Base-by-base conservation (phyloP, 2,329 filamentous ascomycete species). In the Colletotrichum agaves region DNA sequence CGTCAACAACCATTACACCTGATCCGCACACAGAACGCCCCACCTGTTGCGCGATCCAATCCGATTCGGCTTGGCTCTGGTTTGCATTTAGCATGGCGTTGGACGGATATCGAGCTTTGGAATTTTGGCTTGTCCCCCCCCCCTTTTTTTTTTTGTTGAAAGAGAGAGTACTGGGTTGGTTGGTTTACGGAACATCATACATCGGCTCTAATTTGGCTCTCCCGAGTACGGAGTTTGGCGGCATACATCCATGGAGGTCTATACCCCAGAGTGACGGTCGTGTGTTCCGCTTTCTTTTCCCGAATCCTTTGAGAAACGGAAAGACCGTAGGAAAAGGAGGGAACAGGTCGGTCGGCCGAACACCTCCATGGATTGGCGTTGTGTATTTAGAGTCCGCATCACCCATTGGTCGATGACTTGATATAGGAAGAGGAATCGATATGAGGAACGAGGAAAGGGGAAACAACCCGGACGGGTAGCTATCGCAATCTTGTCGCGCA, bases 81-180 rank as follows among this genome's bases (percentile, higher is more conserved):
- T 66, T 69, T 69, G 55, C 55, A 69, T 69, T 69, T 66, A 69
- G 65, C 65, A 55, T 46, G 65, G 65, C 53, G 65, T 69, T 69
- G 61, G 62, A 43, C 19, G 65, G 63, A 35, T 43, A 39, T 56
- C 65, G 13, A 61, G 65, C 31, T 61, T 23, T 37, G 55, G 27
- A 33, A 44, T 61, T 37, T 50, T 50, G 47, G 62, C 50, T 50
- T 56, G 46, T 44, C 43, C 47, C 23, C 23, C 23, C 23, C 23
- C 23, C 23, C 23, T 6, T 6, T 6, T 6, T 6, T 27, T 27
- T 21, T 61, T 63, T 35, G 15, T 39, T 19, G 19, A 13, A 6
- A 27, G 23, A 27, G 27, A 46, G n/a, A 63, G 50, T 43, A 37
- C 19, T 33, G 59, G 49, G 27, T 46, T 23, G 44, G 37, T n/a